Base-by-base conservation (phyloP, 306 rosid genomes). In the Vicia villosa region DNA sequence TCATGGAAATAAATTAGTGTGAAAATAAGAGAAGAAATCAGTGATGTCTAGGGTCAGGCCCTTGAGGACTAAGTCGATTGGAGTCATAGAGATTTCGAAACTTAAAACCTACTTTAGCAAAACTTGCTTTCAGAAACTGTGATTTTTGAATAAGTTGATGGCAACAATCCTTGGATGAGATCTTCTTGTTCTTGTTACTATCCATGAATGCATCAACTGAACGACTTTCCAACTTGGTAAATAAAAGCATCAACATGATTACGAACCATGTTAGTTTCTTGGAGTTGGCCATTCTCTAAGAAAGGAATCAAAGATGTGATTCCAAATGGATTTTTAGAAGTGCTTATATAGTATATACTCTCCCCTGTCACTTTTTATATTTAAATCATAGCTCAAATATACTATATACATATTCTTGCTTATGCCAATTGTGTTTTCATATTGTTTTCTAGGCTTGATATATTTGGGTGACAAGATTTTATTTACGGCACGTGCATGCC, bases 21-120 rank as follows among this genome's bases (percentile, higher is more conserved):
- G 41, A 47, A 14, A 52, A 4, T 32, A 20, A 52, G 32, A 55
- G 58, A 57, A 32, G 58, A 57, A 32, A 24, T 9, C 72, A 82
- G 15, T 80, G 84, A 19, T 80, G 84, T n/a, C n/a, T 69, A 0
- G 66, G 82, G 38, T 83, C 84, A 36, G 87, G 87, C 3, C 87
- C 87, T 59, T 60, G 78, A 16, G 84, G 87, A 74, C 84, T 73
- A 0, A 17, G 70, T 21, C 84, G 63, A 17, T 83, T 26, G 50
- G 78, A 61, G 9, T 66, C 46, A 12, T 11, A 37, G 20, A 45
- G 16, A 42, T 70, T 73, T 54, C 62, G 26, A 80, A 43, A 26
- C 1, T 15, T 41, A 14, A 5, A 24, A 19, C 2, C 26, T 16
- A 28, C 30, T 65, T 52, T 70, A 1, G 9, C 63, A 37, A 77